phyloP scores from a whole-genome alignment of 108 stramenopile genomes.

The Nannochloropsis oceanica region DNA sequence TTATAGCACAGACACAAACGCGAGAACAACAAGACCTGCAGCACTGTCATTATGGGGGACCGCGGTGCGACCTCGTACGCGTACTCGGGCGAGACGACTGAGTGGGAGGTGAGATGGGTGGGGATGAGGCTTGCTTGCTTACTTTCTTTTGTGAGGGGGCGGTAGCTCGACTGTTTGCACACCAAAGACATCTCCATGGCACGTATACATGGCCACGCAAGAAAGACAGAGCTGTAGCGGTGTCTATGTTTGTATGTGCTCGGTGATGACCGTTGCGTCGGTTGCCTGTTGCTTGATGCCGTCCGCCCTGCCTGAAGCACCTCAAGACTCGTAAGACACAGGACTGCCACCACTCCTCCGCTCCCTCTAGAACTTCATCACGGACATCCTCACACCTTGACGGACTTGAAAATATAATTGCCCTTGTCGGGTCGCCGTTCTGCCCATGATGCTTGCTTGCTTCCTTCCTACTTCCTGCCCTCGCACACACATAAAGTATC shows the following conservation, averaged over 20 bases:
- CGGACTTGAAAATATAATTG: too few relatives aligned
- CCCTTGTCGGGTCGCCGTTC: too few relatives aligned
- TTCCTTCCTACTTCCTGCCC: too few relatives aligned
- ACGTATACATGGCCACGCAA: background rate
- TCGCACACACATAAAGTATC: too few relatives aligned
- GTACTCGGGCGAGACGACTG: slow-evolving; percentile 20
- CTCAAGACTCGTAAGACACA: too few relatives aligned
- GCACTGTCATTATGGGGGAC: background rate
- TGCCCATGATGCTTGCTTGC: too few relatives aligned
- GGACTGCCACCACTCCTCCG: too few relatives aligned
- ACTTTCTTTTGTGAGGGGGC: background rate
- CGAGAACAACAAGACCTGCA: background rate
- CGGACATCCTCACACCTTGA: too few relatives aligned
- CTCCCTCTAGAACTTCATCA: too few relatives aligned
- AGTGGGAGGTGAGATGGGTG: slow-evolving; percentile 17
- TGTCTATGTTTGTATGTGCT: background rate
- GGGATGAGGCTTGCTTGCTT: background rate
- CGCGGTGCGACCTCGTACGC: slow-evolving; percentile 11
- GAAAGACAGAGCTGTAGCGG: background rate
- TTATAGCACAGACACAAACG: background rate
- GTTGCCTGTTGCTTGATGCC: too few relatives aligned
- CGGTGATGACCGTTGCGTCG: too few relatives aligned
- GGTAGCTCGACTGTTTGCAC: background rate
- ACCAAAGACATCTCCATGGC: background rate
- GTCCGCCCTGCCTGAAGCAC: too few relatives aligned